Percentiles rank a stretch among this genome's conserved stretches.
Evolutionary conservation across 768 basidiomycete species (phyloP).

Genomic region (Psilocybe cubensis): DNA sequence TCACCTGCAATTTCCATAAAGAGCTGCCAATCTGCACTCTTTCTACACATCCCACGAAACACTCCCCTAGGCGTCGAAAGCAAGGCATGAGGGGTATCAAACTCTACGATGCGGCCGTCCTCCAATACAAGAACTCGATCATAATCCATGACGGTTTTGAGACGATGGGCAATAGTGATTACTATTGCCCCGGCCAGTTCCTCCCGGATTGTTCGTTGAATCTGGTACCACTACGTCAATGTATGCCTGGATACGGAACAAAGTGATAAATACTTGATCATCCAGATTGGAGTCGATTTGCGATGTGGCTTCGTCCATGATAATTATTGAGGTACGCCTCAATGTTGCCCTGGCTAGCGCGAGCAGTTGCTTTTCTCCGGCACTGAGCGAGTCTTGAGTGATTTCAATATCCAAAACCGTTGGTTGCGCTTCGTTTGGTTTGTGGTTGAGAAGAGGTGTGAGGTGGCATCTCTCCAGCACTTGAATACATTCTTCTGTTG

Average conservation of each 20-base stretch:
- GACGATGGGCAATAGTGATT: slow-evolving; percentile 82
- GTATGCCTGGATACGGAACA: neutral
- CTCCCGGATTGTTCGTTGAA: slow-evolving; percentile 74
- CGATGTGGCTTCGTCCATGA: slow-evolving; percentile 81
- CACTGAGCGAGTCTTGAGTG: slow-evolving; percentile 67
- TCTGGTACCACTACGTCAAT: slow-evolving; percentile 37
- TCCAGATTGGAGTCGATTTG: slow-evolving; percentile 74
- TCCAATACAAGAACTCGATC: slow-evolving; percentile 76
- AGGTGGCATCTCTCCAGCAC: slow-evolving; percentile 71
- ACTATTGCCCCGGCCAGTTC: slow-evolving; percentile 74
- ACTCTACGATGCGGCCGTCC: slow-evolving; percentile 75
- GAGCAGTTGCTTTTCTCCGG: slow-evolving; percentile 79
- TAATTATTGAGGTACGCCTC: slow-evolving; percentile 65
- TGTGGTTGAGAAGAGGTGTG: slow-evolving; percentile 43
- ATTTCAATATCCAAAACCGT: slow-evolving; percentile 63
- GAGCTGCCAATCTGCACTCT: slow-evolving; percentile 57
- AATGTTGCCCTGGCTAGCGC: slow-evolving; percentile 73
- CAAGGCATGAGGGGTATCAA: slow-evolving; percentile 64
- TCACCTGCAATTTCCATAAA: slow-evolving; percentile 29
- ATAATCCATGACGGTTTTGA: slow-evolving; percentile 79
- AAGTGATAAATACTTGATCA: slow-evolving; percentile 49
- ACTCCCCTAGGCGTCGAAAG: slow-evolving; percentile 55
- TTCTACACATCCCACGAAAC: slow-evolving; percentile 71
- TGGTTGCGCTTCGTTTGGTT: slow-evolving; percentile 31
- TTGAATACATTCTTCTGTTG: slow-evolving; percentile 64